A percentile compares a stretch with the other conserved stretches of the same genome.
Conservation (phyloP, 2,329 filamentous ascomycete species). For the Epichloe glyceriae region DNA sequence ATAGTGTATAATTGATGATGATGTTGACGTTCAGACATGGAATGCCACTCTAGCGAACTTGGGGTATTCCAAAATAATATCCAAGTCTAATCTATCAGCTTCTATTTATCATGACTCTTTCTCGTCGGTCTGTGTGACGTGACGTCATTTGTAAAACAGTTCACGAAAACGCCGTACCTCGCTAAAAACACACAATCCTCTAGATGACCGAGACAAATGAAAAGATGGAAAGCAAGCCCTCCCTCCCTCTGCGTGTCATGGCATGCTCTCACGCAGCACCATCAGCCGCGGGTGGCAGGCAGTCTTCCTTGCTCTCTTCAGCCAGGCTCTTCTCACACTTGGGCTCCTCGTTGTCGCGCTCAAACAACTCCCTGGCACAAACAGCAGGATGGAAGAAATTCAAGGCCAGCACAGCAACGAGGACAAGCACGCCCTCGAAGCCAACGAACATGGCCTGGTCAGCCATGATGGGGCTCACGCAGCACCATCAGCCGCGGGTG, state of each 20-base stretch:
- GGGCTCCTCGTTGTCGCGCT: conserved; percentile 9
- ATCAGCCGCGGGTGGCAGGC: neutral
- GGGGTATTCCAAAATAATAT: neutral
- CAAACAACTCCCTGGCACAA: conserved; percentile 17
- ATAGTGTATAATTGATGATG: too few species aligned
- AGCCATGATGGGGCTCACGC: conserved; percentile 41
- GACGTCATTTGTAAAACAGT: neutral
- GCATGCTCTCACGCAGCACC: neutral
- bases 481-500: too few species aligned
- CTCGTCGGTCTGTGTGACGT: neutral
- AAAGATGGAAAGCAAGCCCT: neutral
- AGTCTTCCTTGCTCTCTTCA: neutral
- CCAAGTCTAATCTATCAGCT: neutral
- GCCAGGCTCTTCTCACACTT: neutral
- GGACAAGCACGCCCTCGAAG: conserved; percentile 43
- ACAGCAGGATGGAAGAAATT: conserved; percentile 24
- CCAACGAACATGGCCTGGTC: conserved; percentile 42
- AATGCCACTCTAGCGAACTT: too few species aligned
- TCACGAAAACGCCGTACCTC: neutral
- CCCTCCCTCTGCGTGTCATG: neutral
- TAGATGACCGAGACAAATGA: neutral
- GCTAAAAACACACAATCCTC: neutral
- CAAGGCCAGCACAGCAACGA: conserved; percentile 30
- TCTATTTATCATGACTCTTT: neutral
- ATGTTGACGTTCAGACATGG: too few species aligned